phyloP scores from a whole-genome alignment of 441 rosid species.

The Breynia disticha region DNA sequence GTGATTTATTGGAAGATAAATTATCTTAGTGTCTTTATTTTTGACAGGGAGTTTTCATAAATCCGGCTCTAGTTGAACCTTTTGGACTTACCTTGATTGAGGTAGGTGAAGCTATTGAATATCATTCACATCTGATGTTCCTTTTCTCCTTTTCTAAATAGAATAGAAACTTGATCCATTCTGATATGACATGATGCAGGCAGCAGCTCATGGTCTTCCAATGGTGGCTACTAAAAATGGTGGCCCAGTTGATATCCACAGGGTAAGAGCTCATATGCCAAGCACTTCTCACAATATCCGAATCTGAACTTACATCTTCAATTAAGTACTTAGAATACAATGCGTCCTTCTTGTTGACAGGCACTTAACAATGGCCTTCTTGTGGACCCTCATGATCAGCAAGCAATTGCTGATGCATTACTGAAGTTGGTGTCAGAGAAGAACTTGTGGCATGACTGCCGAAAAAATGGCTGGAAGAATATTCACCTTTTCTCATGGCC shows the following conservation, averaged over 20 bases:
- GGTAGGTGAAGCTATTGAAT: slow-evolving; percentile 27
- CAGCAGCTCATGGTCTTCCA: slow-evolving; percentile 98
- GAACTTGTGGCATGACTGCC: slow-evolving; percentile 78
- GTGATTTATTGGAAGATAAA: slow-evolving; percentile 11
- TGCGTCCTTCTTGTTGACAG: slow-evolving; percentile 23
- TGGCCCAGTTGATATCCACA: slow-evolving; percentile 92
- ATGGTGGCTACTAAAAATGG: slow-evolving; percentile 97
- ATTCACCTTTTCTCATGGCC: slow-evolving; percentile 97
- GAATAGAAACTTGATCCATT: slow-evolving; percentile 2
- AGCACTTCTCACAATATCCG: too few relatives aligned
- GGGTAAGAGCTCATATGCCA: slow-evolving; percentile 24
- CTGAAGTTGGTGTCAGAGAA: slow-evolving; percentile 89
- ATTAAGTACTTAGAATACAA: not conserved
- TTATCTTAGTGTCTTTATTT: slow-evolving; percentile 5
- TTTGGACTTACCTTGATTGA: slow-evolving; percentile 95
- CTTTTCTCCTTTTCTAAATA: slow-evolving; percentile 3
- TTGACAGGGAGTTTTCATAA: slow-evolving; percentile 85
- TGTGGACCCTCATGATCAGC: slow-evolving; percentile 90
- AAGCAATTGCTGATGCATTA: slow-evolving; percentile 76
- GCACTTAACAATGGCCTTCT: slow-evolving; percentile 89
- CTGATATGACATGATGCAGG: slow-evolving; percentile 34
- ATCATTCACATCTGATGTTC: slow-evolving; percentile 3
- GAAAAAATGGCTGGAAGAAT: slow-evolving; percentile 92
- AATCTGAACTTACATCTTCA: not conserved
- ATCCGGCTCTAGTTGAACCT: slow-evolving; percentile 95